Conservation (phyloP, 345 rosid genomes). For the Odontarrhena argentea region DNA sequence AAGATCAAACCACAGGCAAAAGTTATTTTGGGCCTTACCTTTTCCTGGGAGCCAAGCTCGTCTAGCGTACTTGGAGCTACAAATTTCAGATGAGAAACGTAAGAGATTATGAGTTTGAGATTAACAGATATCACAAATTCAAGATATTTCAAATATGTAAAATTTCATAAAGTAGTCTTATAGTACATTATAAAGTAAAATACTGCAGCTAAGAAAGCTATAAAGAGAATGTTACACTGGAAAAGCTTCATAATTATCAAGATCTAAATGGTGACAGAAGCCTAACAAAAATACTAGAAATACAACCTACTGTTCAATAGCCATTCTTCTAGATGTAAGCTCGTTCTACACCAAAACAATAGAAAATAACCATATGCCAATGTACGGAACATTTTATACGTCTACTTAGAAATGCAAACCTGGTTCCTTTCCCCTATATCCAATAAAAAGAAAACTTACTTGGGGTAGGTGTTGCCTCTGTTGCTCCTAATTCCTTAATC, state of each 20-base stretch:
- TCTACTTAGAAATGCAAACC: neutral
- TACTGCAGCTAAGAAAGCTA: neutral
- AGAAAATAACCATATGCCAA: constrained; percentile 4
- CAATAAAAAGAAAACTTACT: constrained; percentile 51
- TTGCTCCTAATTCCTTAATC: constrained; percentile 37
- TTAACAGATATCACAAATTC: neutral
- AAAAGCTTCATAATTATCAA: neutral
- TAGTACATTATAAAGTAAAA: constrained; percentile 5
- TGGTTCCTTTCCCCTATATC: constrained; percentile 13
- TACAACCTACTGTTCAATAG: neutral
- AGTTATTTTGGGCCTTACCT: constrained; percentile 48
- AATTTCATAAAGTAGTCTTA: constrained; percentile 12
- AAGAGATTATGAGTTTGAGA: constrained; percentile 15
- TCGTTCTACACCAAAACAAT: constrained; percentile 7
- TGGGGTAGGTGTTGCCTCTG: constrained; percentile 37
- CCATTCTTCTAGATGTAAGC: neutral
- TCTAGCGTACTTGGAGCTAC: constrained; percentile 55
- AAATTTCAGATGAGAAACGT: constrained; percentile 29
- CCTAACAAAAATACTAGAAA: constrained; percentile 9
- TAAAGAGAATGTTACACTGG: neutral
- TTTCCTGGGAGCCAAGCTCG: constrained; percentile 46
- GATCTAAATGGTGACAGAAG: constrained; percentile 11
- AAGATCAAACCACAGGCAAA: constrained; percentile 22
- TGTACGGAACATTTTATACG: neutral
- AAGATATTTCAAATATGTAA: constrained; percentile 4